Evolutionary conservation across 805 yeast species (phyloP), one percentile per base, ranked within the genome.

Genomic region (Metschnikowia borealis): DNA sequence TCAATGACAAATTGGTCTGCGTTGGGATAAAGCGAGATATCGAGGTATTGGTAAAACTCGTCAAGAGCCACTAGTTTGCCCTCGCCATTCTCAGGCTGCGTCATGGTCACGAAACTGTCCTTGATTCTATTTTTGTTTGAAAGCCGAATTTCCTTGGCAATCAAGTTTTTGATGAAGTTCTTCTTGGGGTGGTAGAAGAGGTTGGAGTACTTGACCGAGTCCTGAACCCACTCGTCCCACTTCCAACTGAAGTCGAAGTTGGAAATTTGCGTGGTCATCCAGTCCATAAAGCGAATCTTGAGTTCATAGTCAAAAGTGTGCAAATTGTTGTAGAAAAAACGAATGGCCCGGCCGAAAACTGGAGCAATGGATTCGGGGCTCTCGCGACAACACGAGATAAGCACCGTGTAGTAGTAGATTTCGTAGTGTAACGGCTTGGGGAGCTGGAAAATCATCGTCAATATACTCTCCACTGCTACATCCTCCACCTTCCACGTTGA

Each of bases 161-260:
- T 84, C 54, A 91, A 74, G 67, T 90, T 90, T 57, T 78, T 81
- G 52, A 92, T 82, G 57, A 92, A 85, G 42, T 78, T 80, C 54
- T 80, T 76, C 57, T 81, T 82, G 11, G 97, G 96, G 62, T 88
- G 91, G 60, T 80, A 82, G 33, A 71, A 65, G 34, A 78, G 70
- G 10, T 73, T 66, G 6, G 71, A 67, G 43, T 73, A 76, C 42
- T 64, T 66, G n/a, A 64, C 59, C 0, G 84, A 76, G 59, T 84
- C 87, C 2, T 67, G 69, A 26, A 78, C 81, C 99, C 99, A 94
- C 66, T 91, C 98, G 55, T 81, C 82, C 99, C 99, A 94, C 63
- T 90, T 89, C 99, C 99, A 94, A 35, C 91, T 88, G 69, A 89
- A 94, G 50, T 87, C 90, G 67, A 92, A 94, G 64, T 92, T 94